A percentile compares a stretch with the other conserved stretches of the same genome.
phyloP scores from a whole-genome alignment of 768 basidiomycete species.

The Calvatia gigantea region DNA sequence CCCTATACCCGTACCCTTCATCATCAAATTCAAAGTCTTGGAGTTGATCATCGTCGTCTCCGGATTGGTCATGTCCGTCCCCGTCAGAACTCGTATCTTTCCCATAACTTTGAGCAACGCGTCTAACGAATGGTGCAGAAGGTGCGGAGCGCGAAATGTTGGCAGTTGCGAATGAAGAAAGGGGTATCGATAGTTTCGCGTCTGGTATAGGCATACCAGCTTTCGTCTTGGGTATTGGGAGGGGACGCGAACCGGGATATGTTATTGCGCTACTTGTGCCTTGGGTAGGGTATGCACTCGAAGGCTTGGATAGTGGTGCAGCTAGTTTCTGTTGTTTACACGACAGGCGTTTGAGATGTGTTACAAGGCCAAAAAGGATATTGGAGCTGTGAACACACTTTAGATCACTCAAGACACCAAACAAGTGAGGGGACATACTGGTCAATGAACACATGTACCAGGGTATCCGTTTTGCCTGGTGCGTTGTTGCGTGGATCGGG shows the following conservation, averaged over 20 bases:
- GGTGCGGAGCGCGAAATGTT: conserved; percentile 22
- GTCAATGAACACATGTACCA: conserved; percentile 52
- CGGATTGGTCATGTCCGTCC: conserved; percentile 4
- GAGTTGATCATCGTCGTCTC: conserved; percentile 10
- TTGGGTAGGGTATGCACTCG: conserved; percentile 11
- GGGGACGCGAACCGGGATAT: conserved; percentile 14
- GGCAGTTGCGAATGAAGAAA: conserved; percentile 39
- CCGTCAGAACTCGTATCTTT: conserved; percentile 23
- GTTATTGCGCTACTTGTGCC: conserved; percentile 13
- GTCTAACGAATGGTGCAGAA: conserved; percentile 13
- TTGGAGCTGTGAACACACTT: conserved; percentile 65
- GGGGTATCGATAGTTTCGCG: conserved; percentile 24
- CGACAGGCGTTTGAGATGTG: conserved; percentile 49
- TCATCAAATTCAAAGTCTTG: conserved; percentile 1
- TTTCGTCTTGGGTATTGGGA: conserved; percentile 18
- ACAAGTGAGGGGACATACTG: conserved; percentile 40
- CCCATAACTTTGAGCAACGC: not conserved
- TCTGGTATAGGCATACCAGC: conserved; percentile 5
- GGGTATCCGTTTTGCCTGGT: conserved; percentile 27
- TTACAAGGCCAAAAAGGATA: conserved; percentile 81
- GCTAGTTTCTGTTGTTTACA: conserved; percentile 6
- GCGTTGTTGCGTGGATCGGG: conserved; percentile 30
- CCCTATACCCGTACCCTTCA: conserved; percentile 13
- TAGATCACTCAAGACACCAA: conserved; percentile 14
- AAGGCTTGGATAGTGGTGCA: conserved; percentile 11